phyloP scores from a whole-genome alignment of 2,329 filamentous ascomycete genomes.

The Geoglossum cookeanum region DNA sequence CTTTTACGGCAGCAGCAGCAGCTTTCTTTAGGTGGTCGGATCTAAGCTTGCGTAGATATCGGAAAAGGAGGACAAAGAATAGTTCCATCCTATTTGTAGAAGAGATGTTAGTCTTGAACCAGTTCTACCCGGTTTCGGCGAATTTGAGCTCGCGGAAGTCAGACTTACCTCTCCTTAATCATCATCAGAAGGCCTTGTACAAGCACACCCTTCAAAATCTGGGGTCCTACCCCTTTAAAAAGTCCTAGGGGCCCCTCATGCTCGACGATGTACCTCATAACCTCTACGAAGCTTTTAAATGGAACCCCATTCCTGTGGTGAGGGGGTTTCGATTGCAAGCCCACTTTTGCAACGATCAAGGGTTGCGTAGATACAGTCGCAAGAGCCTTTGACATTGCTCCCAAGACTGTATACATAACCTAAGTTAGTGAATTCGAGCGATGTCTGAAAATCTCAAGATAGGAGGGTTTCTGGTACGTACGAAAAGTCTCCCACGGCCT shows the following conservation, averaged over 20 bases:
- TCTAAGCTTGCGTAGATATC: slow-evolving; percentile 55
- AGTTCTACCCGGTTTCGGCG: slow-evolving; percentile 8
- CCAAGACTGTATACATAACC: slow-evolving; percentile 42
- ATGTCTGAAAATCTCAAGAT: neutral
- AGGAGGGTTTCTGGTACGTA: slow-evolving; percentile 30
- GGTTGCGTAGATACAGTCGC: slow-evolving; percentile 88
- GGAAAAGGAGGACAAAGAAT: slow-evolving; percentile 67
- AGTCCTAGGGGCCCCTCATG: slow-evolving; percentile 69
- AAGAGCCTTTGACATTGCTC: slow-evolving; percentile 78
- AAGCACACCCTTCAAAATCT: slow-evolving; percentile 78
- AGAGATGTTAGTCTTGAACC: neutral
- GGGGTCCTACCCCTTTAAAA: slow-evolving; percentile 92
- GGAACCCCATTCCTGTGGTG: slow-evolving; percentile 68
- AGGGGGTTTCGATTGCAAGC: slow-evolving; percentile 82
- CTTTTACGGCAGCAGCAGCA: slow-evolving; percentile 41
- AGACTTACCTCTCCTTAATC: slow-evolving; percentile 74
- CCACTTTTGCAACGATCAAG: slow-evolving; percentile 93
- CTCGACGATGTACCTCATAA: slow-evolving; percentile 84
- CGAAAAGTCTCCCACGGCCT: slow-evolving; percentile 78
- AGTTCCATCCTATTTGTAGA: slow-evolving; percentile 53
- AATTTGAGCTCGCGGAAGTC: neutral
- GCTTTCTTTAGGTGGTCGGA: slow-evolving; percentile 50
- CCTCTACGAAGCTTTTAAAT: slow-evolving; percentile 83
- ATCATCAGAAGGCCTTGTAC: slow-evolving; percentile 98
- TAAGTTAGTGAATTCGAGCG: neutral